These are phyloP conservation scores for Myxozyma neotropica DNA, from an alignment of 805 yeast species.

Conservation along the genomic window DNA sequence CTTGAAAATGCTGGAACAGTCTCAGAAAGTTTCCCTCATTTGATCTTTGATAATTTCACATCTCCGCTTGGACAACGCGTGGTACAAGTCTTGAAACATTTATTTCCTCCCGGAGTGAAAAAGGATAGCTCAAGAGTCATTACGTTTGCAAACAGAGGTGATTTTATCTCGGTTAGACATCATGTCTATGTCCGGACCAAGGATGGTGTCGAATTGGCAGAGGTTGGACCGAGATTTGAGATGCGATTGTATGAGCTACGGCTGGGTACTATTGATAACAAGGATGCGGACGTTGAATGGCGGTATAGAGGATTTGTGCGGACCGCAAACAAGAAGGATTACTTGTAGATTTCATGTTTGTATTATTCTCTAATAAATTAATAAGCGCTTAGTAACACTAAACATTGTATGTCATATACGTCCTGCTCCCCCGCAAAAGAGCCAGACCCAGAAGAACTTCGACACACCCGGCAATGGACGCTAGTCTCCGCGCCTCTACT, in stretches of 20 bases:
- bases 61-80: constrained; percentile 82
- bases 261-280: constrained; percentile 89
- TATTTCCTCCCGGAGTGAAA: constrained; percentile 97
- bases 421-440: too few relatives aligned
- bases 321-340: constrained; percentile 94
- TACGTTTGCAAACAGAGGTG: constrained; percentile 86
- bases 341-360: constrained; percentile 48
- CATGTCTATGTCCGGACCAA: constrained; percentile 90
- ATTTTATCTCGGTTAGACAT: constrained; percentile 91
- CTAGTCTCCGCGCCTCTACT: background rate
- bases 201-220: constrained; percentile 88
- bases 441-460: too few relatives aligned
- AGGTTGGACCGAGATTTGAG: constrained; percentile 98
- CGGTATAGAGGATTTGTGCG: constrained; percentile 87
- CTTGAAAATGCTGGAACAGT: constrained; percentile 81
- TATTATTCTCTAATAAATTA: background rate
- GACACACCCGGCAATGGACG: constrained; percentile 12
- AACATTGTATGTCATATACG: too few relatives aligned
- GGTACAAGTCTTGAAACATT: constrained; percentile 75
- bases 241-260: constrained; percentile 88
- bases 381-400: too few relatives aligned
- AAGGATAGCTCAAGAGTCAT: constrained; percentile 88
- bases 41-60: constrained; percentile 87
- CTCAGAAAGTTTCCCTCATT: constrained; percentile 90
- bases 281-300: constrained; percentile 99